Evolutionary conservation across 176 grass and related monocot species (phyloP).

Genomic region (Rhynchospora breviuscula): DNA sequence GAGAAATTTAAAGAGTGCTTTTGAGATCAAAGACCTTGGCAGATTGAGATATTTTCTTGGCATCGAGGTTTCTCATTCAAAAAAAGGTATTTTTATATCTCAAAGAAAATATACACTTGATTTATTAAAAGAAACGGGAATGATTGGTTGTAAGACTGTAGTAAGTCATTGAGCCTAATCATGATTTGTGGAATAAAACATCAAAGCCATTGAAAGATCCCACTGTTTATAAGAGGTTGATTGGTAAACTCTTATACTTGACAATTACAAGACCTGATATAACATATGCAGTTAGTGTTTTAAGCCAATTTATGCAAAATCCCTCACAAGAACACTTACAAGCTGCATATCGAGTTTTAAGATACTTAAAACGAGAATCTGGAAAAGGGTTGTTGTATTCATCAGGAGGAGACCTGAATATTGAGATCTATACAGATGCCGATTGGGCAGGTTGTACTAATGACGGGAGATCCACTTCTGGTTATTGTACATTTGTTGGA

Average conservation of each 20-base stretch:
- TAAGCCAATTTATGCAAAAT: conserved; percentile 1
- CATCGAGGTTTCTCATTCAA: neutral
- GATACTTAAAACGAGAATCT: neutral
- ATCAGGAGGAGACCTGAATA: neutral
- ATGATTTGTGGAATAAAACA: neutral
- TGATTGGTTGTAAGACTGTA: neutral
- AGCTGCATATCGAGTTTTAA: neutral
- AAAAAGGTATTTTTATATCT: neutral
- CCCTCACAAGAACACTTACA: neutral
- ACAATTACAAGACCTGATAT: neutral
- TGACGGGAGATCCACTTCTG: neutral
- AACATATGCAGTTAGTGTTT: neutral
- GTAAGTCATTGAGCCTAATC: neutral
- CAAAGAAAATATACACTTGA: conserved; percentile 19
- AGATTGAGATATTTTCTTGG: neutral
- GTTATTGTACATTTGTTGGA: neutral
- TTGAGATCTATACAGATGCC: neutral
- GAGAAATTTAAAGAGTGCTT: neutral
- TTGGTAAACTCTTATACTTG: conserved; percentile 5
- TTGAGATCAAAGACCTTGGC: neutral
- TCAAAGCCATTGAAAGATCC: neutral
- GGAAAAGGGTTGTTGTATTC: neutral
- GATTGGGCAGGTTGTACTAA: conserved; percentile 13
- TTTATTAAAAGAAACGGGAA: neutral
- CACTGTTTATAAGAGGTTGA: neutral